A percentile compares a stretch with the other conserved stretches of the same genome.
Conservation (phyloP, 371 early-diverging fungal species). For the Mortierella sp. region DNA sequence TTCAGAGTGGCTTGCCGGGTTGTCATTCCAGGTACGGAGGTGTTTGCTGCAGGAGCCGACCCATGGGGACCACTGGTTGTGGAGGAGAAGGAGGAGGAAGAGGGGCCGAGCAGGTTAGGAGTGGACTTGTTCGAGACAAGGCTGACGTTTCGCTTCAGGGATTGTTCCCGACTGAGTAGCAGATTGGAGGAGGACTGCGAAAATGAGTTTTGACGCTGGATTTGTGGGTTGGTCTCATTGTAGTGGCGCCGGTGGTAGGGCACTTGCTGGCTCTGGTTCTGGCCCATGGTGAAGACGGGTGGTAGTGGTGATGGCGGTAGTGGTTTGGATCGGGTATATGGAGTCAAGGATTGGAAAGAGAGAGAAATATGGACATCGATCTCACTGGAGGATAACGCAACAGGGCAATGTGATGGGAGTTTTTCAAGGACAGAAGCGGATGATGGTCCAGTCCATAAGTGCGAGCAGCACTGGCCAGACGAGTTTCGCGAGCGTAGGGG, state of each 20-base stretch:
- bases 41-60: background rate
- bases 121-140: background rate
- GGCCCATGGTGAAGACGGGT: conserved; percentile 25
- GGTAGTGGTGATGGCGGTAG: no score
- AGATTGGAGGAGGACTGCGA: conserved; percentile 33
- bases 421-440: background rate
- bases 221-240: conserved; percentile 37
- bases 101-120: background rate
- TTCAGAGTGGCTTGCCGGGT: background rate
- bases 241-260: conserved; percentile 47
- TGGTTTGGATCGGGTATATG: background rate
- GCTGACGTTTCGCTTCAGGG: background rate
- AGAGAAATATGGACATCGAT: background rate
- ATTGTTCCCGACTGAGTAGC: conserved; percentile 7
- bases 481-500: no score
- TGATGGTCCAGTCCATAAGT: no score
- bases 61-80: background rate
- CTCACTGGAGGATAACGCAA: background rate
- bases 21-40: background rate
- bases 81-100: background rate
- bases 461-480: no score
- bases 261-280: conserved; percentile 32
- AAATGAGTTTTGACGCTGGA: conserved; percentile 48
- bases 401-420: background rate
- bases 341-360: background rate